These are phyloP conservation scores for Zygotorulaspora mrakii DNA, from an alignment of 1,139 yeast genomes.

Conservation along the genomic window DNA sequence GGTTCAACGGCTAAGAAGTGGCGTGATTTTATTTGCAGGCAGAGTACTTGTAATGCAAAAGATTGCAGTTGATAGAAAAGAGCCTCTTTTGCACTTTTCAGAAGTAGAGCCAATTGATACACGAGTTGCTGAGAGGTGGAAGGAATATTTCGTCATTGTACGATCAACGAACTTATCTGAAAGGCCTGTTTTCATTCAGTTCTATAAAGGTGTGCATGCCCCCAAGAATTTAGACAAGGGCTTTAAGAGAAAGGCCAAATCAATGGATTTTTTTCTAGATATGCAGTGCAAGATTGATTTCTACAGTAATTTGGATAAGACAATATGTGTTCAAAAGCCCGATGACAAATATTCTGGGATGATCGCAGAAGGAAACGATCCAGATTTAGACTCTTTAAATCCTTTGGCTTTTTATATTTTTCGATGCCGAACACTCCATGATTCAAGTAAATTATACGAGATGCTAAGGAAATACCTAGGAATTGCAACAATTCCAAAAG, in stretches of 20 bases:
- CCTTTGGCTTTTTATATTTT: slow-evolving; percentile 46
- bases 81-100: slow-evolving; percentile 36
- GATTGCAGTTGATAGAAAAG: slow-evolving; percentile 31
- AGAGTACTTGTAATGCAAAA: slow-evolving; percentile 63
- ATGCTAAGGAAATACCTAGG: slow-evolving; percentile 49
- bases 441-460: slow-evolving; percentile 61
- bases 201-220: slow-evolving; percentile 30
- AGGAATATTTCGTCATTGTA: slow-evolving; percentile 65
- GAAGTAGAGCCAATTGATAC: slow-evolving; percentile 53
- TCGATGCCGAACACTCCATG: slow-evolving; percentile 48
- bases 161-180: slow-evolving; percentile 50
- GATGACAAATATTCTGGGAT: slow-evolving; percentile 15
- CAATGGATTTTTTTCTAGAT: slow-evolving; percentile 34
- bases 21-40: slow-evolving; percentile 63
- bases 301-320: slow-evolving; percentile 66
- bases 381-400: slow-evolving; percentile 19
- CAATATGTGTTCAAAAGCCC: slow-evolving; percentile 52
- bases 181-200: slow-evolving; percentile 56
- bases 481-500: slow-evolving; percentile 21
- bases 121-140: slow-evolving; percentile 67
- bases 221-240: slow-evolving; percentile 1
- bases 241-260: slow-evolving; percentile 22
- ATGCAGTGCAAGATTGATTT: slow-evolving; percentile 42
- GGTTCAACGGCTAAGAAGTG: slow-evolving; percentile 33
- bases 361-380: slow-evolving; percentile 17